Base-by-base conservation (phyloP, 2,329 filamentous ascomycete species). In the Aspergillus caelatus region DNA sequence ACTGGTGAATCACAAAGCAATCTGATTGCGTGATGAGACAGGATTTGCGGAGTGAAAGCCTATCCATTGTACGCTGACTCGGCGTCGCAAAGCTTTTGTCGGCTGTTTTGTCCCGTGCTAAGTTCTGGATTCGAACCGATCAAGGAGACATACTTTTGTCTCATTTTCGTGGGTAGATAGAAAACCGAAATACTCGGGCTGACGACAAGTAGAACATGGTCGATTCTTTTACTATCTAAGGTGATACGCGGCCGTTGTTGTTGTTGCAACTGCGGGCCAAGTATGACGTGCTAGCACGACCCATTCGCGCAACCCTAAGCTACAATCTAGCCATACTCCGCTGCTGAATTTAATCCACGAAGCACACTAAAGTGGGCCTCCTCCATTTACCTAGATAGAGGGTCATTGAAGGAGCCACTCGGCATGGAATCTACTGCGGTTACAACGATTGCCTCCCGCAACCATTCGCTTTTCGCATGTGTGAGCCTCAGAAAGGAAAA, bases 221-320 rank as follows among this genome's bases (percentile, higher is more conserved):
- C 26, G 8, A 50, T 7, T 8, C 46, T 50, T 10, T 50, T 12
- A 16, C 23, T 50, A 7, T 50, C 26, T 19, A 50, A 50, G 16
- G 14, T n/a, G 46, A 50, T 50, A 50, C 46, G 23, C 26, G 26
- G 46, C 46, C 46, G 26, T 46, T 26, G 43, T 53, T 26, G 39
- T n/a, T n/a, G 48, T 34, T 34, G 50, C 16, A 34, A 19, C 10
- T 53, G 62, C 60, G 63, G 61, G 65, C 63, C 60, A 67, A 62
- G 62, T 57, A 75, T 75, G 67, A 67, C 72, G 72, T 72, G 69
- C 68, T 73, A 68, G 62, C 46, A 41, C 50, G 63, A 58, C 52
- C 46, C 48, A 41, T 56, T 67, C 26, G 63, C 65, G 60, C 65
- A 65, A 67, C 65, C 52, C 52, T 54, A 30, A 28, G 4, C 4